A percentile compares a stretch with the other conserved stretches of the same genome.
Evolutionary conservation across 257 asterid species (phyloP).

Genomic region (Plantago major): DNA sequence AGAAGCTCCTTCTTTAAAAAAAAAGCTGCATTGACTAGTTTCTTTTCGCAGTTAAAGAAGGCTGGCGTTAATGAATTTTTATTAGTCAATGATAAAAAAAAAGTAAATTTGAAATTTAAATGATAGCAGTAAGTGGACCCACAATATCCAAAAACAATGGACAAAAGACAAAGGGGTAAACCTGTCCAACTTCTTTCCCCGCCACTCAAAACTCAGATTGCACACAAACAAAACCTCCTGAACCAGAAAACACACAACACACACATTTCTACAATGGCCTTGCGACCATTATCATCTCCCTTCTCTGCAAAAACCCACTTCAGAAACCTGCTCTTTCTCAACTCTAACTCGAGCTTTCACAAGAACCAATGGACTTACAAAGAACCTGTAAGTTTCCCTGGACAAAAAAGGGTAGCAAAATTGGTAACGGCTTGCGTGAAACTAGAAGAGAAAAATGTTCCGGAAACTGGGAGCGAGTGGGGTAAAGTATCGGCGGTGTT

Average conservation of each 20-base stretch:
- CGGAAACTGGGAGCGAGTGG: slow-evolving; percentile 52
- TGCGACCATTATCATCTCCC: slow-evolving; percentile 35
- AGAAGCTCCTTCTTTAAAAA: too few species aligned
- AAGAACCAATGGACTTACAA: slow-evolving; percentile 23
- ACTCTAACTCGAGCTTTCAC: slow-evolving; percentile 31
- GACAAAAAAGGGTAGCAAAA: slow-evolving; percentile 22
- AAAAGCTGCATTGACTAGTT: too few species aligned
- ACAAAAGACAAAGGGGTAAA: too few species aligned
- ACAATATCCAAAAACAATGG: too few species aligned
- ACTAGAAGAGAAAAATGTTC: slow-evolving; percentile 51
- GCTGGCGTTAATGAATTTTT: too few species aligned
- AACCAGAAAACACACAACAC: slow-evolving; percentile 7
- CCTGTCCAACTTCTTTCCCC: too few species aligned
- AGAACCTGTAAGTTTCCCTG: slow-evolving; percentile 20
- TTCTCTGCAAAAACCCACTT: slow-evolving; percentile 42
- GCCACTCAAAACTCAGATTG: too few species aligned
- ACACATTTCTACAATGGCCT: slow-evolving; percentile 41
- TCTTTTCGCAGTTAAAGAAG: too few species aligned
- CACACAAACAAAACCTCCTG: too few species aligned
- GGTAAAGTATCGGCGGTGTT: slow-evolving; percentile 89
- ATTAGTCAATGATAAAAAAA: too few species aligned
- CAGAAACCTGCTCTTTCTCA: slow-evolving; percentile 29
- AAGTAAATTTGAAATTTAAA: too few species aligned
- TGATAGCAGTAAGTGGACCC: too few species aligned
- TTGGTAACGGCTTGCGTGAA: slow-evolving; percentile 50